Percentiles rank a stretch among this genome's conserved stretches.
phyloP scores from a whole-genome alignment of 2,329 filamentous ascomycete genomes.

The Xylaria sp. region DNA sequence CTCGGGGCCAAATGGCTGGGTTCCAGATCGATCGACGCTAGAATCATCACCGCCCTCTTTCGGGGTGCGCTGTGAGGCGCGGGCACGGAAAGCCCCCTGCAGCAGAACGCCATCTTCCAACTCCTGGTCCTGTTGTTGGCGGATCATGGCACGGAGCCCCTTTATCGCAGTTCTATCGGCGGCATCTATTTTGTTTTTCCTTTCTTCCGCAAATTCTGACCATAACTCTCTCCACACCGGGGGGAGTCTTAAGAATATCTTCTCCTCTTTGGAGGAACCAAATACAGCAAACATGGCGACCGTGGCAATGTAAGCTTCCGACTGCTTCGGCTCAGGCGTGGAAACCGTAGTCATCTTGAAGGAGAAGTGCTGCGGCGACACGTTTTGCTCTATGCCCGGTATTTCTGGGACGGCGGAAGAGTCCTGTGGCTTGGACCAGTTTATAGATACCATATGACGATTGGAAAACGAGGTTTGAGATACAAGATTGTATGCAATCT shows the following conservation, averaged over 20 bases:
- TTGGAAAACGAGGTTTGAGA: slow-evolving; percentile 71
- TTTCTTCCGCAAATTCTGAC: slow-evolving; percentile 66
- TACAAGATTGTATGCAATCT: slow-evolving; percentile 61
- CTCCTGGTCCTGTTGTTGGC: slow-evolving; percentile 62
- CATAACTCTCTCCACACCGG: slow-evolving; percentile 80
- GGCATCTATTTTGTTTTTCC: slow-evolving; percentile 65
- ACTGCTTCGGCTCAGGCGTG: slow-evolving; percentile 71
- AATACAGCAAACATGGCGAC: slow-evolving; percentile 77
- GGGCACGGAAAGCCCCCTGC: slow-evolving; percentile 67
- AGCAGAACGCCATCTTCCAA: slow-evolving; percentile 70
- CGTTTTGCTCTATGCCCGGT: slow-evolving; percentile 40
- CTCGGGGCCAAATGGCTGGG: slow-evolving; percentile 39
- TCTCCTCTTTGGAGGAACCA: slow-evolving; percentile 74
- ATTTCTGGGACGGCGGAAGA: slow-evolving; percentile 35
- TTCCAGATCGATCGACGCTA: slow-evolving; percentile 40
- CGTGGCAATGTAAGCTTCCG: slow-evolving; percentile 81
- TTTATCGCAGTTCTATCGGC: slow-evolving; percentile 65
- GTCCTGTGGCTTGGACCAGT: slow-evolving; percentile 72
- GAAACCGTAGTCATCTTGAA: slow-evolving; percentile 72
- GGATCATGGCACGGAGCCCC: slow-evolving; percentile 64
- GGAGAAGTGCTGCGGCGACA: slow-evolving; percentile 49
- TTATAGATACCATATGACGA: slow-evolving; percentile 67
- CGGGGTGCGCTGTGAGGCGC: slow-evolving; percentile 42
- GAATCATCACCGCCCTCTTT: slow-evolving; percentile 47
- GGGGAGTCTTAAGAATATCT: slow-evolving; percentile 72